Base-by-base conservation (phyloP, 352 stramenopile genomes). In the Thalassiosira mediterranea region DNA sequence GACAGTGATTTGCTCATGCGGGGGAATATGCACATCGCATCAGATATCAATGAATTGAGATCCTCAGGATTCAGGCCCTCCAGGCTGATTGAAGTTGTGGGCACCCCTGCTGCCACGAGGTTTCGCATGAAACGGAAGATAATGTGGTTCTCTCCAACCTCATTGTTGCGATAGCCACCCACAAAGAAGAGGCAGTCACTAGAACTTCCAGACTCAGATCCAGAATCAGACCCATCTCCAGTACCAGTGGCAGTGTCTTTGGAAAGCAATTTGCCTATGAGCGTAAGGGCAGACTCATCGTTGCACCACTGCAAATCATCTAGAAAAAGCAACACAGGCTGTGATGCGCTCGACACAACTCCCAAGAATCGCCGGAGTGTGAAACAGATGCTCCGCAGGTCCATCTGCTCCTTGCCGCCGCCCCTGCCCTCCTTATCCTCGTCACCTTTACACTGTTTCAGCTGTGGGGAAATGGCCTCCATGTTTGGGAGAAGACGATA, bases 301-400 rank as follows among this genome's bases (percentile, higher is more conserved):
- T n/a, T n/a, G 38, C 21, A 11, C 58, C 58, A 67, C 21, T 67
- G 58, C 3, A 67, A 40, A 26, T 67, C 58, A n/a, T 67, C 58
- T 13, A 67, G 57, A 57, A 67, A 67, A 2, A 67, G 58, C 54
- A 49, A 23, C 28, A 48, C 15, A 15, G 54, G 75, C 21, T 76
- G 67, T 25, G 31, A 57, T 52, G 23, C 25, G n/a, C 68, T 76
- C 26, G 75, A 84, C 7, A 84, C 29, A 4, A 73, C 54, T 28
- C 69, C 21, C 34, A 78, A 54, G 32, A 84, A 75, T 10, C 32
- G 37, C 62, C 54, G 57, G 8, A 84, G 40, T 19, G 42, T 74
- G 53, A 74, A 79, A 19, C 51, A 73, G 0, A 84, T 38, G 44
- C 46, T 72, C 4, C 57, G 31, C n/a, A 71, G 11, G 26, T 72